Percentiles rank a stretch among this genome's conserved stretches.
Evolutionary conservation across 768 basidiomycete genomes (phyloP).

Genomic region (Tylopilus sp.): DNA sequence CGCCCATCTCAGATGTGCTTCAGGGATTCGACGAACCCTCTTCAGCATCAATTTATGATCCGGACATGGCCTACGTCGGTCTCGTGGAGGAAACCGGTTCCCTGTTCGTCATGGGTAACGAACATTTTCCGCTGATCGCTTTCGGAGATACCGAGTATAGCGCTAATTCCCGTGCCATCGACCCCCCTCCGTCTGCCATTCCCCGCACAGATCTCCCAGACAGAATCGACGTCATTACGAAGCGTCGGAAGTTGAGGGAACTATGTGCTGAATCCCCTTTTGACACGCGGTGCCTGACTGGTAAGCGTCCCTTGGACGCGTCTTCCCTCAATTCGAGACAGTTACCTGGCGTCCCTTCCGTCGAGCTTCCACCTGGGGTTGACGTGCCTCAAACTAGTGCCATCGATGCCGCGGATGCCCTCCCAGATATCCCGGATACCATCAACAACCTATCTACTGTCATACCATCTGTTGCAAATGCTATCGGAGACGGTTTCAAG

Average conservation of each 20-base stretch:
- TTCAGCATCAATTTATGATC: constrained; percentile 37
- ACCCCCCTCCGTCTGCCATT: constrained; percentile 33
- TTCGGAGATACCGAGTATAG: constrained; percentile 51
- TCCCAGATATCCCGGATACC: constrained; percentile 16
- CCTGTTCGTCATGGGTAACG: constrained; percentile 83
- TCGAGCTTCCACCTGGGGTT: constrained; percentile 28
- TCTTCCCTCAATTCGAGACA: constrained; percentile 50
- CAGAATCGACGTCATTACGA: constrained; percentile 45
- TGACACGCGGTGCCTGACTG: constrained; percentile 61
- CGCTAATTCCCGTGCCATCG: constrained; percentile 32
- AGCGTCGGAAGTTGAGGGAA: constrained; percentile 41
- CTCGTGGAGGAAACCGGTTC: constrained; percentile 67
- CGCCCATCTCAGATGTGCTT: constrained; percentile 69
- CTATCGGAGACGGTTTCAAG: constrained; percentile 13
- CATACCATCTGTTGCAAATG: constrained; percentile 9
- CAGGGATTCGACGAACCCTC: constrained; percentile 40
- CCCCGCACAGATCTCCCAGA: constrained; percentile 33
- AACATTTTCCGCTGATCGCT: constrained; percentile 76
- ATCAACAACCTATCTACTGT: constrained; percentile 10
- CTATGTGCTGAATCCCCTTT: constrained; percentile 36
- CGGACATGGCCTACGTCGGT: constrained; percentile 77
- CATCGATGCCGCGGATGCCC: constrained; percentile 14
- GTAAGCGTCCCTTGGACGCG: constrained; percentile 53
- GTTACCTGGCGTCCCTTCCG: constrained; percentile 54
- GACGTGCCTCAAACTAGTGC: constrained; percentile 7